A percentile compares a stretch with the other conserved stretches of the same genome.
phyloP scores from a whole-genome alignment of 768 basidiomycete species.

The Tubosaeta sp. region DNA sequence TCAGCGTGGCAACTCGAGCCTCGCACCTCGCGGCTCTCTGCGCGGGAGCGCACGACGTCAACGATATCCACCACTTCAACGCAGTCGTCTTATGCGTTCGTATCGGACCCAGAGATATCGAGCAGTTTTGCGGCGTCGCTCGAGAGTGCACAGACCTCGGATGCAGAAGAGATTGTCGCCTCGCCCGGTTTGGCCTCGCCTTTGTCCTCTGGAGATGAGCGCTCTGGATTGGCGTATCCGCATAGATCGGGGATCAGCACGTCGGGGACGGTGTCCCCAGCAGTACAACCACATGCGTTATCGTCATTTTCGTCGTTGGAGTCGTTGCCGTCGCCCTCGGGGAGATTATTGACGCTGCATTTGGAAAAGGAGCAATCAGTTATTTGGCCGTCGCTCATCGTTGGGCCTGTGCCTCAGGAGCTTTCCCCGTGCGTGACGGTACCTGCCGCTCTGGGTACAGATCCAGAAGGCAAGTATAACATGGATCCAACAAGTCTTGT shows the following conservation, averaged over 20 bases:
- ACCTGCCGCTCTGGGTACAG: conserved; percentile 49
- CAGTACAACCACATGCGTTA: conserved; percentile 46
- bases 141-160: conserved; percentile 69
- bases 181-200: conserved; percentile 65
- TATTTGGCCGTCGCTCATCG: conserved; percentile 79
- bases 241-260: conserved; percentile 25
- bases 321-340: conserved; percentile 56
- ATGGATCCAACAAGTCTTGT: conserved; percentile 85
- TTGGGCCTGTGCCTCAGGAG: conserved; percentile 64
- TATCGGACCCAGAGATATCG: conserved; percentile 82
- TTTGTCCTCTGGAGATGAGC: conserved; percentile 54
- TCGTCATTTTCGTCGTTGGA: conserved; percentile 82
- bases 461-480: conserved; percentile 61
- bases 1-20: conserved; percentile 82
- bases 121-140: conserved; percentile 82
- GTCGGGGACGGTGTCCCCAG: conserved; percentile 58
- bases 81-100: conserved; percentile 74
- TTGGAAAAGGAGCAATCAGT: conserved; percentile 74
- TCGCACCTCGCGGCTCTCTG: conserved; percentile 44
- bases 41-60: conserved; percentile 71
- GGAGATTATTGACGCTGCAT: conserved; percentile 73
- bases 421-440: conserved; percentile 50
- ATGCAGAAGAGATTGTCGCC: conserved; percentile 56
- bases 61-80: conserved; percentile 72
- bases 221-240: conserved; percentile 17